Base-by-base conservation (phyloP, 306 rosid species). In the Arachis stenosperma region DNA sequence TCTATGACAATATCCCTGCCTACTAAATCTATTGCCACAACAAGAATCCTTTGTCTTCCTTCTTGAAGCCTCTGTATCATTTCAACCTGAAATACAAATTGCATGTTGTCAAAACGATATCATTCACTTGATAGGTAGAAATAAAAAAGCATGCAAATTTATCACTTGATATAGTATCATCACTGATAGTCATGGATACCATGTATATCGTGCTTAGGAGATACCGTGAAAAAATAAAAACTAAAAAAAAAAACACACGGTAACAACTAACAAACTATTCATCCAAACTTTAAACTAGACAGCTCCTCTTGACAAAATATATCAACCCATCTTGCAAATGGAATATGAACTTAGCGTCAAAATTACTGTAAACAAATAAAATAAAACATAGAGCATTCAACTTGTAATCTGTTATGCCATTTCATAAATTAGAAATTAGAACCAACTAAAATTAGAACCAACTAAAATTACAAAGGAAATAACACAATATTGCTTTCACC, bases 1-100 rank as follows among this genome's bases (percentile, higher is more conserved):
- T 89, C 96, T 27, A 89, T 89, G 78, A 87, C 96, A 82, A 89
- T 89, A 47, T 92, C 96, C 77, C 92, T 89, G 51, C 92, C 96
- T 9, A 89, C 96, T 82, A 89, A 85, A 78, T 89, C 92, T 6
- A 92, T 89, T 75, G 96, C 27, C 27, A 22, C 96, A 43, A 85
- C 96, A 41, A 87, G 96, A 83, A 89, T 89, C 78, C 96, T 81
- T 44, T 89, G 89, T 65, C 81, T 89, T 68, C 96, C 96, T 74
- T 89, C 96, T 89, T 89, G 86, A 89, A 87, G 27, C 86, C 85
- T 82, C 85, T 85, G 80, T 87, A 89, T 41, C 96, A 88, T 76
- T 87, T 89, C 89, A 90, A 81, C 75, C 92, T 87, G 68, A 60
- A 81, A 44, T 17, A 30, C 22, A 72, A 72, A 51, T 57, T 41